Base-by-base conservation (phyloP, 208 protist genomes). In the Wallacemonas sp. region DNA sequence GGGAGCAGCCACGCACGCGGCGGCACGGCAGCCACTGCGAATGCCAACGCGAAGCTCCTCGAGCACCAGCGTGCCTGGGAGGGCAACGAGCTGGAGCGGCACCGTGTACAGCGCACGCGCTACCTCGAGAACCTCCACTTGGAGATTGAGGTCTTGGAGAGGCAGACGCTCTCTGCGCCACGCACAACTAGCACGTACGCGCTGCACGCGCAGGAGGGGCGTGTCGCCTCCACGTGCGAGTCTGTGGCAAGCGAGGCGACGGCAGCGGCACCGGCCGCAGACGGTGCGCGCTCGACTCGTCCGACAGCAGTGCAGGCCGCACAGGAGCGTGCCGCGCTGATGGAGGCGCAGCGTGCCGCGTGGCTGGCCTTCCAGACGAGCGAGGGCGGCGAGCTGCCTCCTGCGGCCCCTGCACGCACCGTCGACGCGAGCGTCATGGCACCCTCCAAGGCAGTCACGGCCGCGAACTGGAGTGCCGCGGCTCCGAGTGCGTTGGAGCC, bases 21-120 rank as follows among this genome's bases (percentile, higher is more conserved):
- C 3, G 11, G 39, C 8, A 46, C 22, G 2, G 23, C 22, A 25
- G 7, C 10, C 8, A 26, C 2, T 8, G 52, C 18, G 18, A 52
- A 61, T 8, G 38, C 45, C 31, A 26, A 23, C 65, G 74, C 74
- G 4, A 79, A 81, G 36, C 48, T 85, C 5, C 41, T 63, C 20
- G 57, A 65, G 23, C 72, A 86, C 45, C 54, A 41, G 5, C 38
- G 28, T 2, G 73, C 80, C 26, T 82, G 81, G 78, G 59, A 61
- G 20, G 62, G 16, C 18, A 65, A 76, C 29, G 72, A 76, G 5
- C 61, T 70, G 33, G 64, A 76, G 50, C 38, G 65, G 14, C 77
- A 79, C 18, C 66, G 48, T 5, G 38, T 31, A 8, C 61, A 45
- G 16, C 66, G 69, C 18, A 26, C 16, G 14, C 49, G 71, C 16